Evolutionary conservation across 129 eudicot species (phyloP), one percentile per base, ranked within the genome.

Genomic region (Gnaphalium uliginosum): DNA sequence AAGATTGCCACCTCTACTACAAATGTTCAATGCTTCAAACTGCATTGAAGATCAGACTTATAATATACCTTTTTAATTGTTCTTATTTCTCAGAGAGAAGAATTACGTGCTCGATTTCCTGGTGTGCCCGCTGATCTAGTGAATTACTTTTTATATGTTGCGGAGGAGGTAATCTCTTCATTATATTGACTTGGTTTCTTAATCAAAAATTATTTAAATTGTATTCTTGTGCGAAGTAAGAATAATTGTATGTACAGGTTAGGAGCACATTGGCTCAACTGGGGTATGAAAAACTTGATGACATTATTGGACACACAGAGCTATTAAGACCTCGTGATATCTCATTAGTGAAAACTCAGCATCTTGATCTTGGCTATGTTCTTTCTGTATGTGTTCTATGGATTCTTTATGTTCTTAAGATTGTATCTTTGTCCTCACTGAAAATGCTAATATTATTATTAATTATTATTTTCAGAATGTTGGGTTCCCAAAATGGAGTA

Each of bases 41-140:
- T 24, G 59, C 69, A 37, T 60, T 57, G 7, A 56, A 37, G 22
- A 77, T 23, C 50, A 6, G 7, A 21, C 35, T 63, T 60, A 41
- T 68, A n/a, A 76, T 3, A 25, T 68, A 59, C 39, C 68, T 26
- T 19, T n/a, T 37, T 77, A 59, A 62, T 61, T 25, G 10, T 48
- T 21, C 50, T 35, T 46, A 70, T 71, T 23, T 65, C 56, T 71
- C 92, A 95, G 99, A 83, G 99, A 71, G 99, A 95, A 83, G 99
- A 95, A 82, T 46, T 95, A 70, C 88, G 99, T 69, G 99, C 99
- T 68, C 99, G 99, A 72, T 95, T 95, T 86, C 99, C 99, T 48
- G 97, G 99, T 72, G 96, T 95, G 14, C 99, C 99, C 9, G 97
- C 89, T 82, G 99, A 95, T 80, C 99, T 95, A 37, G 99, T 95